Conservation (phyloP, 192 early-diverging fungal species). For the Entomortierella beljakovae region DNA sequence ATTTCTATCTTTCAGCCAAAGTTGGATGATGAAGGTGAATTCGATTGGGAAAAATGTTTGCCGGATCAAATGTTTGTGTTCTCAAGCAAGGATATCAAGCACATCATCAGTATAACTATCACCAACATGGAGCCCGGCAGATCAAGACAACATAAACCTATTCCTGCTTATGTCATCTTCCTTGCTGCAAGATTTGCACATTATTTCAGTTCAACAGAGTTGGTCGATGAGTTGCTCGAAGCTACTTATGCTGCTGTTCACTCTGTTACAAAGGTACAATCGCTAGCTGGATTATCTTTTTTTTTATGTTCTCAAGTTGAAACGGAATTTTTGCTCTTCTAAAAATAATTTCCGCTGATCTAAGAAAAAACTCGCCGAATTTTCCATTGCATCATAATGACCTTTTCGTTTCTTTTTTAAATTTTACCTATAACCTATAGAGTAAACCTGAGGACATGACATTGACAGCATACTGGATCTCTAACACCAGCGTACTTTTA, state of each 20-base stretch:
- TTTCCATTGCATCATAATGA: neutral
- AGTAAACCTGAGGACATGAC: constrained; percentile 64
- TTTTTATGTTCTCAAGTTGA: neutral
- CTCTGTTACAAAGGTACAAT: constrained; percentile 63
- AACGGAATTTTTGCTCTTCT: neutral
- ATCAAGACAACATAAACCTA: constrained; percentile 69
- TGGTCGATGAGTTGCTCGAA: constrained; percentile 76
- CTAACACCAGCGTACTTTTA: constrained; percentile 84
- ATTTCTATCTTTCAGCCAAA: constrained; percentile 18
- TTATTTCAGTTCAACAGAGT: constrained; percentile 78
- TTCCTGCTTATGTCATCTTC: constrained; percentile 90
- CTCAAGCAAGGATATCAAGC: constrained; percentile 74
- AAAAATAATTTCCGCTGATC: neutral
- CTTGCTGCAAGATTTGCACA: constrained; percentile 90
- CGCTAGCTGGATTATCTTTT: neutral
- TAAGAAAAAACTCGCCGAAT: neutral
- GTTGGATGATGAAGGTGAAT: constrained; percentile 63
- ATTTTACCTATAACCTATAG: constrained; percentile 21
- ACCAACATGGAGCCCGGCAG: constrained; percentile 72
- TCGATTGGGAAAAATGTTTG: constrained; percentile 85
- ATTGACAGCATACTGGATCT: constrained; percentile 84
- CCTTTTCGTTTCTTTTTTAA: constrained; percentile 7
- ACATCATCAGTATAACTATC: constrained; percentile 80
- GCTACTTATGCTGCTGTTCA: constrained; percentile 69
- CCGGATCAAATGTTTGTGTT: constrained; percentile 98